A percentile compares a stretch with the other conserved stretches of the same genome.
Conservation (phyloP, 2,329 filamentous ascomycete species). For the Penicillium sp. region DNA sequence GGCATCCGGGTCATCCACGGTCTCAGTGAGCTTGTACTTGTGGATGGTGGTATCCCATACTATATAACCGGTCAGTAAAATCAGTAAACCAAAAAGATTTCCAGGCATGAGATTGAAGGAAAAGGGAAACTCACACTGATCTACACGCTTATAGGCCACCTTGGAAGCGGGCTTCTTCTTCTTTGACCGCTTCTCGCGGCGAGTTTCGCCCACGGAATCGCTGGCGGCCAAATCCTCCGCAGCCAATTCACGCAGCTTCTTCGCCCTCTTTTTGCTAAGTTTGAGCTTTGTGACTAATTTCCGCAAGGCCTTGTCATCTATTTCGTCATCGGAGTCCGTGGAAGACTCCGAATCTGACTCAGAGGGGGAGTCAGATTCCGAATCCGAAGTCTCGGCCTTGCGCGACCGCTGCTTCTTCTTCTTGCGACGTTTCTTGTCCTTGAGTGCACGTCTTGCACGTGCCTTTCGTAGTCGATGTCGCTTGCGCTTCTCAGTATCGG, state of each 20-base stretch:
- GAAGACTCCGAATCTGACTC: slow-evolving; percentile 29
- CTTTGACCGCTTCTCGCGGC: slow-evolving; percentile 30
- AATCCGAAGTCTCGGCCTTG: slow-evolving; percentile 23
- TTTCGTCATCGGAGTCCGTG: slow-evolving; percentile 28
- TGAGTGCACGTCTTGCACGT: slow-evolving; percentile 34
- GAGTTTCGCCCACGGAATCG: slow-evolving; percentile 20
- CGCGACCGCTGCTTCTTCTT: slow-evolving; percentile 42
- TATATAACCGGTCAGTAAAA: slow-evolving; percentile 5
- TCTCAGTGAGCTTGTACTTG: slow-evolving; percentile 68
- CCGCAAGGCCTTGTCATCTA: slow-evolving; percentile 34
- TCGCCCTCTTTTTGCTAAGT: slow-evolving; percentile 34
- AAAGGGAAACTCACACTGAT: slow-evolving; percentile 48
- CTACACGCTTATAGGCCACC: slow-evolving; percentile 67
- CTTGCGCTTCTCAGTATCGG: slow-evolving; percentile 26
- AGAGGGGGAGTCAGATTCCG: slow-evolving; percentile 12
- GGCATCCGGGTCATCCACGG: slow-evolving; percentile 59
- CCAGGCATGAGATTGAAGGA: not conserved
- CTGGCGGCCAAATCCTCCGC: slow-evolving; percentile 32
- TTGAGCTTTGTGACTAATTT: slow-evolving; percentile 34
- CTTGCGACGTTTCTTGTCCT: slow-evolving; percentile 23
- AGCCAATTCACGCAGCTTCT: slow-evolving; percentile 27
- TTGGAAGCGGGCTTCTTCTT: slow-evolving; percentile 53
- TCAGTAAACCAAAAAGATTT: not conserved
- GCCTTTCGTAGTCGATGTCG: slow-evolving; percentile 40
- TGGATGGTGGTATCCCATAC: slow-evolving; percentile 57